Base-by-base conservation (phyloP, 2,329 filamentous ascomycete genomes). In the Cercospora canescens region DNA sequence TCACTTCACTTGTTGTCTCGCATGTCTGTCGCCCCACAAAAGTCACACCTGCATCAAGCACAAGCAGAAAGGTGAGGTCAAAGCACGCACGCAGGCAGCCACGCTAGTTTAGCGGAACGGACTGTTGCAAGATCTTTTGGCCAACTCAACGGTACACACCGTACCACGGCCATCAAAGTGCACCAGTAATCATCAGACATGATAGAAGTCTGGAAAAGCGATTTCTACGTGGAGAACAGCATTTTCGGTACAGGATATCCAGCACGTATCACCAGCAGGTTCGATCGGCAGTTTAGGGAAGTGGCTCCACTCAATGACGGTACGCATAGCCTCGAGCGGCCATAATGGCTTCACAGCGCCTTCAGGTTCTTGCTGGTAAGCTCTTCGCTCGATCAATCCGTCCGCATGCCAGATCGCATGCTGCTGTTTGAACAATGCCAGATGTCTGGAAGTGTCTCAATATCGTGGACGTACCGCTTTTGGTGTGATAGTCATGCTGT, bases 161-260 rank as follows among this genome's bases (percentile, higher is more conserved):
- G 18, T 48, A 21, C 41, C 21, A 24, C 41, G 21, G 4, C n/a
- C 41, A 48, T 48, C 41, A 48, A 14, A n/a, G 14, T 48, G n/a
- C 41, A 48, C 18, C 18, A 21, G 41, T 79, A 28, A 75, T 74
- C 1, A 79, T 80, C 76, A 74, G n/a, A n/a, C n/a, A n/a, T n/a
- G n/a, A n/a, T n/a, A n/a, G n/a, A n/a, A n/a, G n/a, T 77, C 18
- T 78, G 74, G 79, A 78, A 82, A 61, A 66, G 64, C 37, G 79
- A 82, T 58, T 69, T 81, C 21, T 79, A 82, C 58, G 62, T 63
- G 18, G 78, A 74, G 8, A 82, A 77, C 54, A 78, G 79, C 60
- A 77, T 78, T 57, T 77, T 79, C 3, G 68, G 79, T 62, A 60
- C 71, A 4, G 54, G 62, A 1, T 52, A 78, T n/a, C 76, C 73